A percentile compares a stretch with the other conserved stretches of the same genome.
These are phyloP conservation scores for Helicostylum pulchrum DNA, from an alignment of 192 early-diverging fungal genomes.

Conservation along the genomic window DNA sequence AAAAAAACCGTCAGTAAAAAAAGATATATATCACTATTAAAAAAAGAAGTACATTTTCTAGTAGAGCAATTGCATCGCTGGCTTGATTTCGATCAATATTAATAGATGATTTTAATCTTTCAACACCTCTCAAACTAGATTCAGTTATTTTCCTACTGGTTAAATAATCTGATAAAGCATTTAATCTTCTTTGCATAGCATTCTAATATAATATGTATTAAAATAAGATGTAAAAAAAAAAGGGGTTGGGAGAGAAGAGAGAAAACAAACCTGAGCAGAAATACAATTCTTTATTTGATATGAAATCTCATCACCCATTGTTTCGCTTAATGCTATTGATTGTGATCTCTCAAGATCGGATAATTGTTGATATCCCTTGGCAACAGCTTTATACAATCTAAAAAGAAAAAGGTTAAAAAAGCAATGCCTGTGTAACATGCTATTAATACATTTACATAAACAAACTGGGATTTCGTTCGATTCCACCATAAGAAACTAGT, in stretches of 20 bases:
- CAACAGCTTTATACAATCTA: conserved; percentile 25
- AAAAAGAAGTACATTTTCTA: conserved; percentile 18
- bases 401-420: not conserved
- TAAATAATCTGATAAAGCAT: conserved; percentile 25
- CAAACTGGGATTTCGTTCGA: conserved; percentile 29
- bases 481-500: conserved; percentile 24
- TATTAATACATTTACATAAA: conserved; percentile 25
- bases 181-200: conserved; percentile 20
- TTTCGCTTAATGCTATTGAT: not conserved
- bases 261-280: too few species aligned
- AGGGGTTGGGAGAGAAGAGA: too few species aligned
- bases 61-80: conserved; percentile 25
- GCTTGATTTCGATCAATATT: conserved; percentile 25
- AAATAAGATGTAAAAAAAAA: too few species aligned
- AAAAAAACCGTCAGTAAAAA: conserved; percentile 1
- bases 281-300: too few species aligned
- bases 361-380: conserved; percentile 26
- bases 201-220: not conserved
- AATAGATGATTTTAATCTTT: conserved; percentile 31
- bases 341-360: conserved; percentile 27
- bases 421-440: not conserved
- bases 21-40: not conserved
- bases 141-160: conserved; percentile 21
- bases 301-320: too few species aligned
- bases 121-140: conserved; percentile 21